A percentile compares a stretch with the other conserved stretches of the same genome.
phyloP scores from a whole-genome alignment of 305 asterid species.

The Ruellia speciosa region DNA sequence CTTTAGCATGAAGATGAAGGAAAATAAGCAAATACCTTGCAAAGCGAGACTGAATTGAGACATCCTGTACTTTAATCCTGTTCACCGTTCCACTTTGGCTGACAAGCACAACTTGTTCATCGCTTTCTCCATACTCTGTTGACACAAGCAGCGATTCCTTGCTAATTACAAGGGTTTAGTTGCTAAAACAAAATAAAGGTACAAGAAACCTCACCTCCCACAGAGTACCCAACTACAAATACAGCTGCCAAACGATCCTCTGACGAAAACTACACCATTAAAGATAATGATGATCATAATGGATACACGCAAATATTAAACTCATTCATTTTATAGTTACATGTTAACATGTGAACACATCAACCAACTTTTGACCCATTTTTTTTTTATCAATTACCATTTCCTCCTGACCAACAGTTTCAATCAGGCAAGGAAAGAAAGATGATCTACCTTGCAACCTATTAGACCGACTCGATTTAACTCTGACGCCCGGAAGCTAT shows the following conservation, averaged over 20 bases:
- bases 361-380: neutral
- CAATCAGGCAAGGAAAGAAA: conserved; percentile 4
- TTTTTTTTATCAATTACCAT: too few relatives aligned
- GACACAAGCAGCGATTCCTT: conserved; percentile 14
- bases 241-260: conserved; percentile 89
- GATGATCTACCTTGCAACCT: conserved; percentile 71
- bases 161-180: conserved; percentile 10
- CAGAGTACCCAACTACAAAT: conserved; percentile 81
- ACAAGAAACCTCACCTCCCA: conserved; percentile 46
- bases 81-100: conserved; percentile 98
- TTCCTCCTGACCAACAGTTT: too few relatives aligned
- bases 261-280: conserved; percentile 47
- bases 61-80: conserved; percentile 88
- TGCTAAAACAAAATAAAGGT: neutral
- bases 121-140: conserved; percentile 89
- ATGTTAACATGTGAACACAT: conserved; percentile 13
- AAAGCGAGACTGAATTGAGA: conserved; percentile 84
- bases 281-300: conserved; percentile 15
- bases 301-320: conserved; percentile 5
- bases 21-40: conserved; percentile 49
- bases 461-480: conserved; percentile 75
- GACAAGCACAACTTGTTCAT: conserved; percentile 91
- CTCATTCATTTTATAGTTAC: neutral
- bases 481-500: conserved; percentile 58
- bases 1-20: neutral